phyloP scores from a whole-genome alignment of 768 basidiomycete species.

The Scleroderma citrinum region DNA sequence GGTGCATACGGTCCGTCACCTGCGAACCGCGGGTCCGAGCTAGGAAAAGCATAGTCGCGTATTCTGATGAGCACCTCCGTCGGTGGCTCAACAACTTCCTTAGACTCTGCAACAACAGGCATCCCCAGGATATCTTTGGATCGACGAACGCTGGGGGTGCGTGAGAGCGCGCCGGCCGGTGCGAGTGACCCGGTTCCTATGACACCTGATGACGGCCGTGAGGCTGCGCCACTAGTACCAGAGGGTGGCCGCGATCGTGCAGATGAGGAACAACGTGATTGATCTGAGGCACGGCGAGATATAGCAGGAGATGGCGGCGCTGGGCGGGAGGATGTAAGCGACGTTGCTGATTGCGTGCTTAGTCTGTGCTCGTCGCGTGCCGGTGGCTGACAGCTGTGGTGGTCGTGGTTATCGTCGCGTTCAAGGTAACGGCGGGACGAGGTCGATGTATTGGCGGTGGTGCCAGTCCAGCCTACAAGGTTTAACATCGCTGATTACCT shows the following conservation, averaged over 20 bases:
- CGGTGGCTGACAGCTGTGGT: too few relatives aligned
- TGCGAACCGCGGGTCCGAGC: constrained; percentile 37
- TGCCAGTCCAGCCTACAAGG: too few relatives aligned
- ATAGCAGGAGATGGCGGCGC: constrained; percentile 56
- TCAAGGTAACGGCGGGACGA: too few relatives aligned
- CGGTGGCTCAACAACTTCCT: background rate
- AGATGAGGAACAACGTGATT: constrained; percentile 21
- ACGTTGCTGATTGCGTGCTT: constrained; percentile 22
- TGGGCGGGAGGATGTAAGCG: constrained; percentile 46
- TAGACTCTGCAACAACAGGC: constrained; percentile 10
- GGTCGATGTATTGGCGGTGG: too few relatives aligned
- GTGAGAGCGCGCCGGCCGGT: constrained; percentile 3
- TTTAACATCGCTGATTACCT: too few relatives aligned
- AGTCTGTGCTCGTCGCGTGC: constrained; percentile 10
- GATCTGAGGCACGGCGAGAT: constrained; percentile 37
- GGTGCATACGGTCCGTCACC: constrained; percentile 39
- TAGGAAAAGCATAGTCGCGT: constrained; percentile 44
- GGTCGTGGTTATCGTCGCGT: too few relatives aligned
- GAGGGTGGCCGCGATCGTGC: constrained; percentile 17
- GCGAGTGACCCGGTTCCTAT: constrained; percentile 7
- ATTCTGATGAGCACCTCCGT: constrained; percentile 32
- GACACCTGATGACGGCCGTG: constrained; percentile 13
- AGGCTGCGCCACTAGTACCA: constrained; percentile 12
- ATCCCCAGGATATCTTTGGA: constrained; percentile 8
- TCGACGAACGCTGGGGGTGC: constrained; percentile 16